Base-by-base conservation (phyloP, 306 rosid species). In the Begonia fuchsioides region DNA sequence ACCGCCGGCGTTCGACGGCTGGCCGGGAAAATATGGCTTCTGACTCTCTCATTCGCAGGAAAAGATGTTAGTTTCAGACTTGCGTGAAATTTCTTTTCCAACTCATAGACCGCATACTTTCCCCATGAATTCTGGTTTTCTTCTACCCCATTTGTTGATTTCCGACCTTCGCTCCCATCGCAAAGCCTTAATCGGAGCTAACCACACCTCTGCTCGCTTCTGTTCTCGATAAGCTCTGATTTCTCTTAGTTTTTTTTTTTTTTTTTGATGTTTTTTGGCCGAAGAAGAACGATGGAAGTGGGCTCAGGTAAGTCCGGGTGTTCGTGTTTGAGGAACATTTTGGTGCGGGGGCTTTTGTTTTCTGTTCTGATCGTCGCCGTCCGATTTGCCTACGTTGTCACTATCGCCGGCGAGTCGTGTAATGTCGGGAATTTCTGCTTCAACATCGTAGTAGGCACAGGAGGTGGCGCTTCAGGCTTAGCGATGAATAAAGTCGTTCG, bases 201-300 rank as follows among this genome's bases (percentile, higher is more conserved):
- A 92, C 72, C 98, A 85, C 59, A 85, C 94, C 58, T 77, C 93
- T 47, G 77, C 98, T 39, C 79, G 98, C 9, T 92, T 92, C 68
- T 82, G 93, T 67, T 77, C 79, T 38, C 69, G 98, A 15, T 92
- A 79, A 59, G 13, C 54, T n/a, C 15, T 38, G 12, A 13, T 13
- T 49, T 13, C 48, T 13, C 38, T 15, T 8, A 12, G 2, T 46
- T 46, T 2, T 13, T 45, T 3, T 0, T 16, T 48, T 57, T 3
- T 47, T 26, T 26, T 19, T 19, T 19, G 3, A 26, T 26, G 35
- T 3, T 16, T 48, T 15, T 15, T 32, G 35, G 35, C 35, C 5
- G 14, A 14, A 48, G 12, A 11, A 47, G 38, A 14, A 6, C 14
- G 17, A 81, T 86, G 93, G 93, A 72, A 55, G 65, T 64, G 12